These are phyloP conservation scores for Wickerhamiella hasegawae DNA, from an alignment of 805 yeast genomes.

Conservation along the genomic window DNA sequence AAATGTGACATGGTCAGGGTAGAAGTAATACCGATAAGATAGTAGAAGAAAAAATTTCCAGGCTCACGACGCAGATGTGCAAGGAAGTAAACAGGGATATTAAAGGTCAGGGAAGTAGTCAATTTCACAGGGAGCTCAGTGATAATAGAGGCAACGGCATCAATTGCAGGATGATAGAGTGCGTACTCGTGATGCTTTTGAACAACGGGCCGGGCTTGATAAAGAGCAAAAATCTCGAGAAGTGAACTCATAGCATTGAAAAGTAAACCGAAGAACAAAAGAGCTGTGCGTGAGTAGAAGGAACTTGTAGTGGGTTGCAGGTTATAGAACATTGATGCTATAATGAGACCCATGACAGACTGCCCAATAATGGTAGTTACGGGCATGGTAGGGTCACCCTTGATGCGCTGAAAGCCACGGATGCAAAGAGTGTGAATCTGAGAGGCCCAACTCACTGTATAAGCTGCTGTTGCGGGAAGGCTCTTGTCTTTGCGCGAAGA, in stretches of 20 bases:
- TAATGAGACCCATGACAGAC: slow-evolving; percentile 38
- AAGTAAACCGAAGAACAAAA: slow-evolving; percentile 40
- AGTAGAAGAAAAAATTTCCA: slow-evolving; percentile 37
- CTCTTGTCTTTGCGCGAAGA: slow-evolving; percentile 25
- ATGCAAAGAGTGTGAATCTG: slow-evolving; percentile 34
- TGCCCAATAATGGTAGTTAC: slow-evolving; percentile 32
- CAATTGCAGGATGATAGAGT: slow-evolving; percentile 57
- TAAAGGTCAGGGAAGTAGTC: slow-evolving; percentile 28
- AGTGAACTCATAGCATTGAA: slow-evolving; percentile 46
- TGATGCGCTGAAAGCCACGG: slow-evolving; percentile 39
- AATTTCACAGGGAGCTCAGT: slow-evolving; percentile 50
- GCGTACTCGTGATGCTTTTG: slow-evolving; percentile 58
- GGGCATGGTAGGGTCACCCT: slow-evolving; percentile 40
- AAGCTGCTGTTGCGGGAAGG: slow-evolving; percentile 26
- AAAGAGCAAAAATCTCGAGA: slow-evolving; percentile 34
- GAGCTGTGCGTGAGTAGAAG: slow-evolving; percentile 50
- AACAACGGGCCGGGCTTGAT: slow-evolving; percentile 40
- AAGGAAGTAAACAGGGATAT: slow-evolving; percentile 40
- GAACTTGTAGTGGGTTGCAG: slow-evolving; percentile 35
- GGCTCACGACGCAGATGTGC: slow-evolving; percentile 32
- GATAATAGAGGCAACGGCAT: slow-evolving; percentile 44
- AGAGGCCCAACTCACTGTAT: slow-evolving; percentile 27
- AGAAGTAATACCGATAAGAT: slow-evolving; percentile 29
- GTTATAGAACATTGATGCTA: slow-evolving; percentile 46
- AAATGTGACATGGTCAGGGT: slow-evolving; percentile 34